Conservation (phyloP, 2,329 filamentous ascomycete genomes). For the Pyrenophora graminea region DNA sequence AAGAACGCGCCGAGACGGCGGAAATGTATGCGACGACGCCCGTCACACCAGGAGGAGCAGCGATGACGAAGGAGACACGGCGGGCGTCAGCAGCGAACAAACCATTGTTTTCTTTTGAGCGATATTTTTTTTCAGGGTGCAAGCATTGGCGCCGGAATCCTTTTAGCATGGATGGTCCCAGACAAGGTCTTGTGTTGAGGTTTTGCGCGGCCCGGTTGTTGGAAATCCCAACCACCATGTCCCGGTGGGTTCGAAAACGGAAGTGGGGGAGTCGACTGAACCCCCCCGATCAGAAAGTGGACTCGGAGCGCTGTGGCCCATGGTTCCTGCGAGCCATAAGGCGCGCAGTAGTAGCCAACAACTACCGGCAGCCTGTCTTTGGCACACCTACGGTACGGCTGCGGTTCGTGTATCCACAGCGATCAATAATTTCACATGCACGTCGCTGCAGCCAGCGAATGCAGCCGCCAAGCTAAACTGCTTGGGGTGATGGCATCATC, state of each 20-base stretch:
- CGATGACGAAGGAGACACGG: slow-evolving; percentile 1
- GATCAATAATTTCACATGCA: neutral
- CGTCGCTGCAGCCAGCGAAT: too few relatives aligned
- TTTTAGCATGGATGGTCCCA: slow-evolving; percentile 15
- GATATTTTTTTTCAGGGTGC: slow-evolving; percentile 14
- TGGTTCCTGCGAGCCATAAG: neutral
- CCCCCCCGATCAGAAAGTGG: too few relatives aligned
- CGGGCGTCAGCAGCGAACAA: slow-evolving; percentile 5
- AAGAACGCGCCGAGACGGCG: neutral
- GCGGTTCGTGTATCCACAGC: neutral
- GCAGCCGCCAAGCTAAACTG: too few relatives aligned
- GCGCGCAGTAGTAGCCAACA: too few relatives aligned
- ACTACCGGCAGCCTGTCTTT: too few relatives aligned
- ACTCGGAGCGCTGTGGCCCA: neutral
- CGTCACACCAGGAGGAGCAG: slow-evolving; percentile 11
- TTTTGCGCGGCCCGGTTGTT: neutral
- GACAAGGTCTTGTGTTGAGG: neutral
- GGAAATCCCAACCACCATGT: slow-evolving; percentile 4
- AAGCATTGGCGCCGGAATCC: slow-evolving; percentile 12
- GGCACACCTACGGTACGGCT: too few relatives aligned
- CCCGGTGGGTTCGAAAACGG: slow-evolving; percentile 16
- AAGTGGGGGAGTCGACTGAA: slow-evolving; percentile 2
- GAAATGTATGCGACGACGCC: slow-evolving; percentile 1
- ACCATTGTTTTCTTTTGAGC: slow-evolving; percentile 11
- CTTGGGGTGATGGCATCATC: too few relatives aligned